Evolutionary conservation across 495 filamentous ascomycete genomes (phyloP).

Genomic region (Tuber melanosporum): DNA sequence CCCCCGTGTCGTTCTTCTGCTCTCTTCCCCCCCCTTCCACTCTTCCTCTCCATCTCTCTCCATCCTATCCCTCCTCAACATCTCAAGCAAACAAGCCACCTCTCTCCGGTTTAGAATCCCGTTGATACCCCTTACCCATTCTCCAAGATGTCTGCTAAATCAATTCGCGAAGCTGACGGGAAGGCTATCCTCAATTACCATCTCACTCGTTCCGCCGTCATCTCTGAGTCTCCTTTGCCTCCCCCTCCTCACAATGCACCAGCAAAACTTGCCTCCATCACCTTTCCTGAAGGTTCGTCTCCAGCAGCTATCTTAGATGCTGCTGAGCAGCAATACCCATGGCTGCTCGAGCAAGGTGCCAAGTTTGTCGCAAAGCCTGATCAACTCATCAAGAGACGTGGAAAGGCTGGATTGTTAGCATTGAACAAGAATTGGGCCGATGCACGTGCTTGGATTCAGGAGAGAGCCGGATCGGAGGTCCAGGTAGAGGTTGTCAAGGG

Average conservation of each 20-base stretch:
- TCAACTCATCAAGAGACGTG: constrained; percentile 98
- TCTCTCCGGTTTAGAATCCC: constrained; percentile 29
- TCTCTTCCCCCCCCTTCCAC: constrained; percentile 26
- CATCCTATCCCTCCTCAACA: constrained; percentile 4
- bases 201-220: constrained; percentile 93
- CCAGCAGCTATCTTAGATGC: constrained; percentile 83
- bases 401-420: constrained; percentile 93
- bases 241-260: constrained; percentile 85
- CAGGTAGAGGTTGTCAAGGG: constrained; percentile 89
- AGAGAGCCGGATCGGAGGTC: constrained; percentile 80
- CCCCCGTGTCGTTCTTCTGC: constrained; percentile 6
- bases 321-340: constrained; percentile 91
- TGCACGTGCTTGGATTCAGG: constrained; percentile 84
- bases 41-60: constrained; percentile 16
- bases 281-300: constrained; percentile 83
- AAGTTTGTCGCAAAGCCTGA: constrained; percentile 99
- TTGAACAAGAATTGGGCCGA: constrained; percentile 97
- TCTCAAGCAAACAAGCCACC: neutral
- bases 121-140: constrained; percentile 19
- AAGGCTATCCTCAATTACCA: constrained; percentile 99
- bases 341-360: constrained; percentile 71
- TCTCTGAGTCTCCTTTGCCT: constrained; percentile 95
- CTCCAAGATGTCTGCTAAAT: constrained; percentile 88
- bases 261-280: constrained; percentile 78
- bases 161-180: constrained; percentile 97